A percentile compares a stretch with the other conserved stretches of the same genome.
Conservation (phyloP, 192 early-diverging fungal species). For the Coemansia sp. region DNA sequence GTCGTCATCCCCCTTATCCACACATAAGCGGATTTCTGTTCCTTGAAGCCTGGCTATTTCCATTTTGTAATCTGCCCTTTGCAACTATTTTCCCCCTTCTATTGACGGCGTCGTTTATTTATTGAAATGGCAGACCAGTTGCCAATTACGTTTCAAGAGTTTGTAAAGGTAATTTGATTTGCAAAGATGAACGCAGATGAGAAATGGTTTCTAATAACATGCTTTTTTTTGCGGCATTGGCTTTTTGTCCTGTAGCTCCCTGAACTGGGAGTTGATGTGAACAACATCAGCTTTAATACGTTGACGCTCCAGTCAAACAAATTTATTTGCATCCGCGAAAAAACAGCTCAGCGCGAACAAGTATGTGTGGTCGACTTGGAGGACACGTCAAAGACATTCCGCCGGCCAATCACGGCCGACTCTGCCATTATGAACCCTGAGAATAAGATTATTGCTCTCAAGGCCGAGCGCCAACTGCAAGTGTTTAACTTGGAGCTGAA, state of each 20-base stretch:
- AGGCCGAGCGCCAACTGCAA: slow-evolving; percentile 89
- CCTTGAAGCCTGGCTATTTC: slow-evolving; percentile 1
- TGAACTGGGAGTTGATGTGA: slow-evolving; percentile 83
- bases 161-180: slow-evolving; percentile 76
- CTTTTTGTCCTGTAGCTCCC: slow-evolving; percentile 64
- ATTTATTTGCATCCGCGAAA: slow-evolving; percentile 96
- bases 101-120: slow-evolving; percentile 17
- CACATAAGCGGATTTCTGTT: neutral
- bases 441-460: slow-evolving; percentile 91
- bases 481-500: slow-evolving; percentile 97
- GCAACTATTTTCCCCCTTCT: slow-evolving; percentile 4
- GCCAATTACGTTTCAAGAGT: slow-evolving; percentile 95
- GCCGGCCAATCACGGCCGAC: slow-evolving; percentile 94
- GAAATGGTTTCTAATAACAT: neutral
- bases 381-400: slow-evolving; percentile 75
- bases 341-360: slow-evolving; percentile 78
- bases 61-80: neutral
- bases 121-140: slow-evolving; percentile 69
- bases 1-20: neutral
- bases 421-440: slow-evolving; percentile 98
- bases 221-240: neutral
- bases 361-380: slow-evolving; percentile 95
- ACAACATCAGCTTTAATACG: slow-evolving; percentile 95
- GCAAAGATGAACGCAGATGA: slow-evolving; percentile 2
- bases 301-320: slow-evolving; percentile 97